Conservation (phyloP, 2,329 filamentous ascomycete genomes). For the Neophaeococcomyces aloes region DNA sequence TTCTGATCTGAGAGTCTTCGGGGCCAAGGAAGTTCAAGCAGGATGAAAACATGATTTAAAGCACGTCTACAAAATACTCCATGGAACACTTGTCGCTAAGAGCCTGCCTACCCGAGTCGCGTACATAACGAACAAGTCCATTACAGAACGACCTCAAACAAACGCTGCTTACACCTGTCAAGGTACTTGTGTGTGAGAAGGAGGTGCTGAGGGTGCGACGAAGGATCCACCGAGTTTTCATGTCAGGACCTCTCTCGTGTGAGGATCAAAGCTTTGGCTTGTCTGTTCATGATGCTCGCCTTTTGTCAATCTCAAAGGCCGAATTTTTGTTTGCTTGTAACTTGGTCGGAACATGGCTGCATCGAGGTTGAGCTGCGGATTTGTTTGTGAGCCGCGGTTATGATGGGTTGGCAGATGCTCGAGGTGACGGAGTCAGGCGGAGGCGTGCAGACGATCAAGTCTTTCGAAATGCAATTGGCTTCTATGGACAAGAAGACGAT, state of each 20-base stretch:
- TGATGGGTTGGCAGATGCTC: slow-evolving; percentile 15
- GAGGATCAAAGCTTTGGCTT: slow-evolving; percentile 93
- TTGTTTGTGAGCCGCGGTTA: slow-evolving; percentile 10
- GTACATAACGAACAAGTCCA: slow-evolving; percentile 6
- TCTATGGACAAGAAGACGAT: slow-evolving; percentile 11
- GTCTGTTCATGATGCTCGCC: slow-evolving; percentile 46
- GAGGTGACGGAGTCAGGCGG: slow-evolving; percentile 17
- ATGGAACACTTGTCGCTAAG: slow-evolving; percentile 15
- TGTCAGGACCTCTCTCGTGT: slow-evolving; percentile 75
- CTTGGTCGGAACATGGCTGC: slow-evolving; percentile 1
- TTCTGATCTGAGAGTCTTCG: background rate
- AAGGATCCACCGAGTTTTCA: slow-evolving; percentile 24
- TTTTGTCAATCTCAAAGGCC: slow-evolving; percentile 12
- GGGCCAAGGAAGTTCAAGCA: background rate
- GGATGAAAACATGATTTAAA: slow-evolving; percentile 4
- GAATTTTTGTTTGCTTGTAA: slow-evolving; percentile 11
- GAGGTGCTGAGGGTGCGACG: slow-evolving; percentile 8
- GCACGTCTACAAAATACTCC: slow-evolving; percentile 11
- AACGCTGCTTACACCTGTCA: slow-evolving; percentile 7
- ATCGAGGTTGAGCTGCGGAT: slow-evolving; percentile 7
- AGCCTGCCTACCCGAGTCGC: slow-evolving; percentile 9
- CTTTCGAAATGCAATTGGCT: slow-evolving; percentile 13
- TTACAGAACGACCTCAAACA: slow-evolving; percentile 9
- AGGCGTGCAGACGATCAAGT: background rate
- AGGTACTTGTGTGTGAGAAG: background rate